Evolutionary conservation across 805 yeast genomes (phyloP), one percentile per base, ranked within the genome.

Genomic region (Candida montana): DNA sequence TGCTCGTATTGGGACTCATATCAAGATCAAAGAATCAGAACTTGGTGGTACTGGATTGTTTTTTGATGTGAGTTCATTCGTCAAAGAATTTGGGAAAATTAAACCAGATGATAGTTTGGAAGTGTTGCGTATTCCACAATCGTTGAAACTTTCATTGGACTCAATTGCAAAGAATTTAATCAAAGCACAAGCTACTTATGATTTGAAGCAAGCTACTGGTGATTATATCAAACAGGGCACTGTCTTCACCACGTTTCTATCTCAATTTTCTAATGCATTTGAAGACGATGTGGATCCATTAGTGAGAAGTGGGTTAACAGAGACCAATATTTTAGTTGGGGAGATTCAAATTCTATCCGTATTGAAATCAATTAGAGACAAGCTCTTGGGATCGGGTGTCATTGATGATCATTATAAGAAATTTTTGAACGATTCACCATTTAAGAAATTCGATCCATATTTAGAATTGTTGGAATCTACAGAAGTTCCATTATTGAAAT

Each of bases 11-110:
- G 16, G 48, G 8, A 38, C 52, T 2, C 35, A 33, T 15, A 17
- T 55, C 31, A 28, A 39, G 6, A 35, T 63, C 27, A 51, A 49
- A 37, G 35, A 42, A 4, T 62, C 67, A 1, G 16, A 47, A 2
- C 46, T 53, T 2, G 65, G 65, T 3, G 72, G 76, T 7, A 49
- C 59, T 1, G 73, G 72, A 2, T 58, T 68, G 2, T 67, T 63
- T 48, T 57, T 51, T 17, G 44, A 50, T 7, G 9, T 45, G 2
- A 27, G 35, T 2, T 16, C 35, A 10, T 42, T 33, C 19, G 17
- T 18, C 2, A 20, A 24, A 8, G 36, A 41, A 4, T 33, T 41
- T 5, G 50, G 41, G 2, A 17, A 31, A 4, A 32, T 46, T 3
- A 8, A 43, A 4, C 9, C 9, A 1, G 44, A 37, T 11, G 54